Conservation (phyloP, 495 filamentous ascomycete species). For the Copromyces sp. region DNA sequence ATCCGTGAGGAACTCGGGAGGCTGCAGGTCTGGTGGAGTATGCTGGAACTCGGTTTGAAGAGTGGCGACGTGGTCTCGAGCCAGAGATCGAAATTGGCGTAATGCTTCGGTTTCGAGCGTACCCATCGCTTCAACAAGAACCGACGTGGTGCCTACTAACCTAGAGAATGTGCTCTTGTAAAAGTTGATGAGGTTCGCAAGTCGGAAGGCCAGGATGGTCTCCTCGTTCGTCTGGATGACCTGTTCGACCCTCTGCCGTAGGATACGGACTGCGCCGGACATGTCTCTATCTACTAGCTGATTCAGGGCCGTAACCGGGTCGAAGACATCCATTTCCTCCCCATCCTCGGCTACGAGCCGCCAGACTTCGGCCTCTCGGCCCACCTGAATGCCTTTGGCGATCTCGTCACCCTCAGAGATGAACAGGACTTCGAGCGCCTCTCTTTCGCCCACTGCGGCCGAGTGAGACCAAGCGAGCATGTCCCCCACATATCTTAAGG, state of each 20-base stretch:
- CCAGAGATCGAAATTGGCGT: constrained; percentile 67
- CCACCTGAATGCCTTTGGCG: constrained; percentile 73
- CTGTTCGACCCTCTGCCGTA: constrained; percentile 79
- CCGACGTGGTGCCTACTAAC: constrained; percentile 60
- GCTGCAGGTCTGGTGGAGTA: constrained; percentile 58
- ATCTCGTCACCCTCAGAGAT: constrained; percentile 88
- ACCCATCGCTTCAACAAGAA: constrained; percentile 56
- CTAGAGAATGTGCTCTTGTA: constrained; percentile 78
- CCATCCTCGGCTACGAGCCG: constrained; percentile 47
- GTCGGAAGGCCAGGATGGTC: constrained; percentile 75
- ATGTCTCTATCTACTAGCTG: constrained; percentile 83
- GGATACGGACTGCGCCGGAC: constrained; percentile 60
- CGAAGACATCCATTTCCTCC: constrained; percentile 50
- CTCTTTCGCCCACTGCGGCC: constrained; percentile 81
- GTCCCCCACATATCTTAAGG: constrained; percentile 85
- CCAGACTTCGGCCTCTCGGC: constrained; percentile 84
- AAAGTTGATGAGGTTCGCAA: constrained; percentile 79
- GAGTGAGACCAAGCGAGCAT: constrained; percentile 98
- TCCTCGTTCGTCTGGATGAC: constrained; percentile 90
- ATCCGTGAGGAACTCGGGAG: constrained; percentile 77
- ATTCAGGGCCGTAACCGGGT: constrained; percentile 74
- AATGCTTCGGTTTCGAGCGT: constrained; percentile 68
- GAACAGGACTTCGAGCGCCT: constrained; percentile 86
- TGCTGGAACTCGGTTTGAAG: constrained; percentile 59
- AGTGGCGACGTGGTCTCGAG: constrained; percentile 64